These are phyloP conservation scores for Cladosporium colombiae DNA, from an alignment of 2,329 filamentous ascomycete genomes.

Conservation along the genomic window DNA sequence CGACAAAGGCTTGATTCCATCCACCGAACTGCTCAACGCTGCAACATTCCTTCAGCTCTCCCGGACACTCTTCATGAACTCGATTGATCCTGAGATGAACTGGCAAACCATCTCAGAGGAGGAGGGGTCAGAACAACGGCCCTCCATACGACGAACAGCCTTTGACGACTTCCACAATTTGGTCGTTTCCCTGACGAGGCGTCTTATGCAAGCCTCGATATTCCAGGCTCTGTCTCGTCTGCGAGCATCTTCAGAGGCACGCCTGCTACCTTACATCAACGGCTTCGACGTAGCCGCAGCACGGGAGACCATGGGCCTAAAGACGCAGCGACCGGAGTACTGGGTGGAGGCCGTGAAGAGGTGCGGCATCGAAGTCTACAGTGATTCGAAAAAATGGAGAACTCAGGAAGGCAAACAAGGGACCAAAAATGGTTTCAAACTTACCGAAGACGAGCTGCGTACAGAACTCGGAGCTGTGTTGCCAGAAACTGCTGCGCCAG, in stretches of 20 bases:
- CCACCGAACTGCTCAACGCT: constrained; percentile 60
- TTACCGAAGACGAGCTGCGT: constrained; percentile 47
- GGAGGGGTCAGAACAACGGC: constrained; percentile 50
- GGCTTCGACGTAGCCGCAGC: constrained; percentile 56
- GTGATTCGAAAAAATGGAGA: constrained; percentile 31
- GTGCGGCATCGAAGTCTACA: constrained; percentile 53
- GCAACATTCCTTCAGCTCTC: constrained; percentile 65
- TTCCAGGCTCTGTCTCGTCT: constrained; percentile 71
- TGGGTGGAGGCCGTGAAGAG: constrained; percentile 57
- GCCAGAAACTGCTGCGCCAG: not conserved
- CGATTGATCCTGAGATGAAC: constrained; percentile 57
- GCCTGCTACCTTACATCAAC: constrained; percentile 28
- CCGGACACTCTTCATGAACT: constrained; percentile 73
- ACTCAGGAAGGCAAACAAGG: constrained; percentile 29
- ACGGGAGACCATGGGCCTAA: constrained; percentile 55
- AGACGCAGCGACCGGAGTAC: constrained; percentile 47
- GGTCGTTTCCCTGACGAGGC: constrained; percentile 65
- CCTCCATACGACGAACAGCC: constrained; percentile 72
- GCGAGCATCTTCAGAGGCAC: constrained; percentile 47
- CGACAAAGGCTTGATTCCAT: constrained; percentile 27
- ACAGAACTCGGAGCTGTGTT: constrained; percentile 35
- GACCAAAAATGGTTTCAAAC: constrained; percentile 29
- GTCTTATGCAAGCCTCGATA: constrained; percentile 68
- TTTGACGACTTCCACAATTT: constrained; percentile 75
- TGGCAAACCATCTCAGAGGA: constrained; percentile 61